These are phyloP conservation scores for Hypsizygus marmoreus DNA, from an alignment of 768 basidiomycete genomes.

Conservation along the genomic window DNA sequence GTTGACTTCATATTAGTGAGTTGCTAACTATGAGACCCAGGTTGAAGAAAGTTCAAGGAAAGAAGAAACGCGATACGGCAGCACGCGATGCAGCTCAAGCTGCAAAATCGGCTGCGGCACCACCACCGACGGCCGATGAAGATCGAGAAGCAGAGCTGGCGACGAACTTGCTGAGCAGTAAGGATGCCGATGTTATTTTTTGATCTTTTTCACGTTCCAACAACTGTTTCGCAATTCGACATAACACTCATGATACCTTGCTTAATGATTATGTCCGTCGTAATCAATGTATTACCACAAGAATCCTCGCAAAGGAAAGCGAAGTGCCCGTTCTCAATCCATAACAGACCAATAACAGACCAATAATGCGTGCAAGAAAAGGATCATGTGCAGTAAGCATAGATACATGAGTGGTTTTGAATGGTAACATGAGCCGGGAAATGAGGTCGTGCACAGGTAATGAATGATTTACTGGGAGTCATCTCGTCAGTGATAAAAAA, in stretches of 20 bases:
- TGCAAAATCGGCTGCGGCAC: slow-evolving; percentile 31
- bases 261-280: background rate
- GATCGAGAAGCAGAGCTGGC: slow-evolving; percentile 41
- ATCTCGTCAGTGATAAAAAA: slow-evolving; percentile 12
- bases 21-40: slow-evolving; percentile 39
- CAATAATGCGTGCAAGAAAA: too few species aligned
- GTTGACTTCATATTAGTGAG: background rate
- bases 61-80: slow-evolving; percentile 87
- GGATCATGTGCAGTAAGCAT: slow-evolving; percentile 59
- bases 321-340: too few species aligned
- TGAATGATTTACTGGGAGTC: slow-evolving; percentile 30
- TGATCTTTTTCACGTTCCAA: slow-evolving; percentile 32
- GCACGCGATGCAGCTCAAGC: slow-evolving; percentile 33
- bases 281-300: slow-evolving; percentile 1
- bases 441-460: slow-evolving; percentile 23
- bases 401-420: slow-evolving; percentile 70
- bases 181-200: slow-evolving; percentile 94
- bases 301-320: too few species aligned
- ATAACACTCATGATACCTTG: slow-evolving; percentile 16
- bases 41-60: slow-evolving; percentile 95
- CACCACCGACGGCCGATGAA: slow-evolving; percentile 29
- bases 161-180: slow-evolving; percentile 72
- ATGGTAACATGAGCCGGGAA: slow-evolving; percentile 27
- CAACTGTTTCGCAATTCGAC: slow-evolving; percentile 15
- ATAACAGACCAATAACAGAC: too few species aligned